These are phyloP conservation scores for Cudoniella acicularis DNA, from an alignment of 495 filamentous ascomycete genomes.

Conservation along the genomic window DNA sequence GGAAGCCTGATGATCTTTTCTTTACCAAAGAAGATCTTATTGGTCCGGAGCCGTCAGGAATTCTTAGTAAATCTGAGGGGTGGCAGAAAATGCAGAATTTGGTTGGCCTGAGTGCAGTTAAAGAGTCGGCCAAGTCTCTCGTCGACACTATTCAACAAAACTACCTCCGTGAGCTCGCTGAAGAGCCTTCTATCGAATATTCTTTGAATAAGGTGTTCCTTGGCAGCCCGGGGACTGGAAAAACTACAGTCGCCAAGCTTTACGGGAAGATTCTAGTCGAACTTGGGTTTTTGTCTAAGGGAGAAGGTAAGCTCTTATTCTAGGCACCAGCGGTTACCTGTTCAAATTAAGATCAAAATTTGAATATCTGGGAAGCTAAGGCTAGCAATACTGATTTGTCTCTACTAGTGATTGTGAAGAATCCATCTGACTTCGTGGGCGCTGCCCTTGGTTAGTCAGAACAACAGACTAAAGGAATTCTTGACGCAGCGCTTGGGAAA, in stretches of 20 bases:
- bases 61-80: slow-evolving; percentile 43
- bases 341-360: too few species aligned
- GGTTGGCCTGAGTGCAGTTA: slow-evolving; percentile 60
- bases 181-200: slow-evolving; percentile 51
- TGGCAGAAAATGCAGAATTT: slow-evolving; percentile 60
- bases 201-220: slow-evolving; percentile 69
- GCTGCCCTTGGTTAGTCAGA: slow-evolving; percentile 61
- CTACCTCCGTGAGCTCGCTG: slow-evolving; percentile 57
- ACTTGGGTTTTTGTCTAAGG: slow-evolving; percentile 56
- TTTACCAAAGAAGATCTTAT: slow-evolving; percentile 59
- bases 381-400: slow-evolving; percentile 23
- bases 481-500: slow-evolving; percentile 62
- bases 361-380: too few species aligned
- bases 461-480: slow-evolving; percentile 66
- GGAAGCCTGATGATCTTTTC: slow-evolving; percentile 42
- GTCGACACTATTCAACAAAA: slow-evolving; percentile 58
- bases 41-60: slow-evolving; percentile 58
- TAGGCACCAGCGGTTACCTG: too few species aligned
- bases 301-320: too few species aligned
- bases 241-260: slow-evolving; percentile 72
- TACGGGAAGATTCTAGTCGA: slow-evolving; percentile 64
- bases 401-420: slow-evolving; percentile 57
- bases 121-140: slow-evolving; percentile 53
- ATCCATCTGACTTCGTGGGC: slow-evolving; percentile 71
- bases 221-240: slow-evolving; percentile 70